Evolutionary conservation across 2,329 filamentous ascomycete species (phyloP).

Genomic region (Clarireedia homoeocarpa): DNA sequence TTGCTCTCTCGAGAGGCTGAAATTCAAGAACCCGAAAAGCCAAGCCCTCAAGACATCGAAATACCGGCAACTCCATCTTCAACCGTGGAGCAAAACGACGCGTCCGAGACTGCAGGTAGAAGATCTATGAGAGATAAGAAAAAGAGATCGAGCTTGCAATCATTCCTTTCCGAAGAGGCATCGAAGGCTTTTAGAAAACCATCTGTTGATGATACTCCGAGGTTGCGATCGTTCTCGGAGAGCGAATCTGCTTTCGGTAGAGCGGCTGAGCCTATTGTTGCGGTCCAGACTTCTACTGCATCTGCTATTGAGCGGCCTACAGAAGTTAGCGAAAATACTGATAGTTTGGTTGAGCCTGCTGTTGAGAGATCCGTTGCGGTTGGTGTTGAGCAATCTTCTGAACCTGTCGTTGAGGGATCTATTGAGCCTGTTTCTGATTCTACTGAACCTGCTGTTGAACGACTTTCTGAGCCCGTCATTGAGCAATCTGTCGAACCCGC

Average conservation of each 20-base stretch:
- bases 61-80: background rate
- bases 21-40: background rate
- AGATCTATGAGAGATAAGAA: slow-evolving; percentile 23
- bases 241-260: background rate
- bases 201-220: background rate
- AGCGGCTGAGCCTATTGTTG: background rate
- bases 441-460: background rate
- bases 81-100: background rate
- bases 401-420: background rate
- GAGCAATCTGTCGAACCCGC: background rate
- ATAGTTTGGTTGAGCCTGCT: background rate
- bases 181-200: background rate
- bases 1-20: background rate
- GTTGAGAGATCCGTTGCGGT: background rate
- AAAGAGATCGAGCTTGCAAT: slow-evolving; percentile 10
- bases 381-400: background rate
- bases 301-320: too few species aligned
- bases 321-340: too few species aligned
- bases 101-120: background rate
- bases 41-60: background rate
- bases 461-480: background rate
- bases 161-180: background rate
- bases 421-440: background rate
- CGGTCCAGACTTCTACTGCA: too few species aligned
- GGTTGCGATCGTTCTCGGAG: background rate